These are phyloP conservation scores for Eucalyptus marginata DNA, from an alignment of 345 rosid genomes.

Conservation along the genomic window DNA sequence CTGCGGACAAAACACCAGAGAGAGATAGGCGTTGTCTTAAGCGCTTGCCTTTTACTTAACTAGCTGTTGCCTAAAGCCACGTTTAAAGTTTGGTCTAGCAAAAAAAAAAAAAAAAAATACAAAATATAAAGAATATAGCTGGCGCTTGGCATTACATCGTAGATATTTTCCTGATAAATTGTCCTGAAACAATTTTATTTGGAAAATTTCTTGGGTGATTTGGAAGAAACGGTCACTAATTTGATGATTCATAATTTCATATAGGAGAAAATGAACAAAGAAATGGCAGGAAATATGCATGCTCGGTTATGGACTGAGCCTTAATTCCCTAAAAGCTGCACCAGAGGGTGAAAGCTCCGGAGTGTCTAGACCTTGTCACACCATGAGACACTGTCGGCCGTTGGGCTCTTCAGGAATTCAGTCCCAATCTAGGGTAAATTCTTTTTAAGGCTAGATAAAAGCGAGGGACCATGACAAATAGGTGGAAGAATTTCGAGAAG, in stretches of 20 bases:
- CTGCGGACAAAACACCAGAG: neutral
- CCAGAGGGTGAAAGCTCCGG: accelerated
- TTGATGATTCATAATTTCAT: neutral
- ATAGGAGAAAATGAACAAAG: neutral
- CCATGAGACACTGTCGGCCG: accelerated
- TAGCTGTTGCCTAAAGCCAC: neutral
- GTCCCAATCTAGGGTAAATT: neutral
- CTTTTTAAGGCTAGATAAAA: neutral
- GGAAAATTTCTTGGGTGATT: neutral
- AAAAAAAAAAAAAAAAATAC: too few species aligned
- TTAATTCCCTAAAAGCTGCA: accelerated
- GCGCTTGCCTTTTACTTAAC: neutral
- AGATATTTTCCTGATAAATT: neutral
- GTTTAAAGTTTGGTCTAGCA: neutral
- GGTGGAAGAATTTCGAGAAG: neutral
- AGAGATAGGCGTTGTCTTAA: neutral
- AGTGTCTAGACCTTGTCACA: accelerated
- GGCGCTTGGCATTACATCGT: neutral
- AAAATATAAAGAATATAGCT: neutral
- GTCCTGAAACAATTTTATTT: neutral
- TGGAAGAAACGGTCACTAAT: neutral
- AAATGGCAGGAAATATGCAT: neutral
- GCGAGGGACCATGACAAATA: neutral
- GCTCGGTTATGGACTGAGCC: neutral
- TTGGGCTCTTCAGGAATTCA: neutral